Evolutionary conservation across 805 yeast species (phyloP), one percentile per base, ranked within the genome.

Genomic region (Clavispora carvajalis): DNA sequence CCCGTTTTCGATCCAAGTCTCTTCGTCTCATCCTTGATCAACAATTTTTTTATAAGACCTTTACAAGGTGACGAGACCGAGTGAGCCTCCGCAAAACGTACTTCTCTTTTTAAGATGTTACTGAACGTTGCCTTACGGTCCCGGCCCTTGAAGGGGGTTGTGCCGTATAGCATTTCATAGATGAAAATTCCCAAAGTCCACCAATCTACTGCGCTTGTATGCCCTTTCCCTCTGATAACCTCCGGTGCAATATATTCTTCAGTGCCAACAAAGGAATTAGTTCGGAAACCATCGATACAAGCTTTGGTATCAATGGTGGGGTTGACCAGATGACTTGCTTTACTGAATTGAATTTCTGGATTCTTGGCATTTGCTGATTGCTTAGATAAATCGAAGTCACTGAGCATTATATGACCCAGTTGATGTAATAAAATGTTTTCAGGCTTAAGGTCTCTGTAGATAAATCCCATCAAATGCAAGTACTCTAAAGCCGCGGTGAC

Each of bases 171-270:
- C 99, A 93, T 93, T 58, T 93, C 99, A 62, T 80, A 95, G 18
- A 89, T 69, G 53, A 93, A 73, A 16, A 93, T 89, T 3, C 99
- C 99, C 49, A 93, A 68, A 0, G 99, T 93, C 99, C 99, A 93
- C 99, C 99, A 93, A 62, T 93, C 99, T 13, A 93, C 99, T 0
- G 98, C 96, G 7, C 91, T 83, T 1, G 98, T 91, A 55, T 93
- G 99, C 2, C 99, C 99, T 52, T 90, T 86, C 1, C 98, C 98
- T 59, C 93, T 72, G 40, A 93, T 93, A 4, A 93, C 99, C 57
- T 93, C 99, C 0, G 99, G 99, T 0, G 99, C 98, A 54, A 93
- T 89, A 60, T 93, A 93, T 59, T 93, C 99, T 58, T 93, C 99
- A 0, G 99, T 93, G 1, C 99, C 99, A 25, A 93, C 99, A 70